phyloP scores from a whole-genome alignment of 805 yeast genomes.

The Metschnikowia dekortorum region DNA sequence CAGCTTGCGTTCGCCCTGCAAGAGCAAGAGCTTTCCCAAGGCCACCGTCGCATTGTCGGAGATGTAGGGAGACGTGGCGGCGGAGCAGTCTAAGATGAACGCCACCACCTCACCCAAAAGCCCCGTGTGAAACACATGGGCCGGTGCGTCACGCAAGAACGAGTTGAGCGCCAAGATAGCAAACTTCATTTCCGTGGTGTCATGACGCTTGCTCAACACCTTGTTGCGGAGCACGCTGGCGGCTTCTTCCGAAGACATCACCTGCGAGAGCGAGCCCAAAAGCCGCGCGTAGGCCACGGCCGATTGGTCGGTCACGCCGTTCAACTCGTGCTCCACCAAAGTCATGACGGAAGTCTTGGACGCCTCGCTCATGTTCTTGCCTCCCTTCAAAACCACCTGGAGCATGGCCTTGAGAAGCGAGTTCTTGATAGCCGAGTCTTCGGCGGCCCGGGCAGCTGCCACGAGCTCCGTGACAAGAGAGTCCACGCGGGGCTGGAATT shows the following conservation, averaged over 20 bases:
- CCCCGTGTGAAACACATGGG: constrained; percentile 52
- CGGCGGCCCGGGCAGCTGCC: constrained; percentile 62
- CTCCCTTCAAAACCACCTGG: constrained; percentile 79
- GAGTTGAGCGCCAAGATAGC: constrained; percentile 73
- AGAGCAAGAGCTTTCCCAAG: constrained; percentile 70
- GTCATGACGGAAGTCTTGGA: constrained; percentile 66
- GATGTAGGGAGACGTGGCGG: constrained; percentile 45
- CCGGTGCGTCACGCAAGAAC: constrained; percentile 73
- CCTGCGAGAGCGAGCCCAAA: constrained; percentile 71
- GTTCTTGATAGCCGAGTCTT: constrained; percentile 69
- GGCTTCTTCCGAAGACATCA: constrained; percentile 63
- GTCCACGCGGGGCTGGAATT: constrained; percentile 89
- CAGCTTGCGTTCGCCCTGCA: constrained; percentile 36
- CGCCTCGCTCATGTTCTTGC: constrained; percentile 67
- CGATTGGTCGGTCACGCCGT: constrained; percentile 48
- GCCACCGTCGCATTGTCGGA: constrained; percentile 77
- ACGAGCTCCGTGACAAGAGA: constrained; percentile 84
- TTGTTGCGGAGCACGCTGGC: constrained; percentile 52
- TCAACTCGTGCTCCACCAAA: constrained; percentile 69
- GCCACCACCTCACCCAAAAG: constrained; percentile 46
- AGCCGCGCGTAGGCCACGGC: constrained; percentile 75
- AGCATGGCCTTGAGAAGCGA: constrained; percentile 82
- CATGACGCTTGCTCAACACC: constrained; percentile 47
- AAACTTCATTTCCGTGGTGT: constrained; percentile 48
- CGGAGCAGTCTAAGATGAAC: constrained; percentile 43